Evolutionary conservation across 306 rosid species (phyloP), one percentile per base, ranked within the genome.

Genomic region (Rubus idaeus): DNA sequence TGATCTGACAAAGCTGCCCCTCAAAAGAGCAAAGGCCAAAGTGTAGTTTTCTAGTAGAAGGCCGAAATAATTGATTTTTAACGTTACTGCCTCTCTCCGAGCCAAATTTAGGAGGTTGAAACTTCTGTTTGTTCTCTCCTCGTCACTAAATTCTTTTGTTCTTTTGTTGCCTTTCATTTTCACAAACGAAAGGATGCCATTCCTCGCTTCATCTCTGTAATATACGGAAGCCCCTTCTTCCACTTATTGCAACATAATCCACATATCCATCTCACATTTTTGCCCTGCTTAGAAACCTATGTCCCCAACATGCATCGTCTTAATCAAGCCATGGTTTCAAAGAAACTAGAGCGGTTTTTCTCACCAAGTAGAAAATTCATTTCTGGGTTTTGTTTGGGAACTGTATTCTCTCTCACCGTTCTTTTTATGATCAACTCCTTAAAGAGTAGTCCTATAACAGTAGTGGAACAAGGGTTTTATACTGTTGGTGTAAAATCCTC

Each of bases 351-450:
- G 75, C 86, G 79, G 77, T 75, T 88, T 66, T 35, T 71, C 21
- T 83, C 87, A 12, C 83, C 84, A 18, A 83, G 77, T 74, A 89
- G 91, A 63, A 91, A 89, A 69, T 73, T 92, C 1, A 47, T 87
- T 73, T 93, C 97, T 58, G 90, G 97, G 52, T 88, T 92, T 75
- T 83, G 88, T 80, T 87, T 92, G 57, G 93, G 96, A 35, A 55
- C 88, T 75, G 86, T 78, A 46, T 80, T 81, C 79, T 89, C 94
- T 70, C 68, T 96, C 21, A 45, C 45, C 45, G 68, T 63, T 14
- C 21, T 88, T 35, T 84, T 82, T 3, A 82, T 92, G 13, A 80
- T 75, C 51, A 69, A 52, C 30, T 89, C 89, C 4, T 61, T 84
- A 35, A 63, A 42, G 18, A 30, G 35, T 30, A 73, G 58, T 68